Percentiles rank a stretch among this genome's conserved stretches.
phyloP scores from a whole-genome alignment of 1,284 basidiomycete genomes.

The Leccinum cinnamomeum region DNA sequence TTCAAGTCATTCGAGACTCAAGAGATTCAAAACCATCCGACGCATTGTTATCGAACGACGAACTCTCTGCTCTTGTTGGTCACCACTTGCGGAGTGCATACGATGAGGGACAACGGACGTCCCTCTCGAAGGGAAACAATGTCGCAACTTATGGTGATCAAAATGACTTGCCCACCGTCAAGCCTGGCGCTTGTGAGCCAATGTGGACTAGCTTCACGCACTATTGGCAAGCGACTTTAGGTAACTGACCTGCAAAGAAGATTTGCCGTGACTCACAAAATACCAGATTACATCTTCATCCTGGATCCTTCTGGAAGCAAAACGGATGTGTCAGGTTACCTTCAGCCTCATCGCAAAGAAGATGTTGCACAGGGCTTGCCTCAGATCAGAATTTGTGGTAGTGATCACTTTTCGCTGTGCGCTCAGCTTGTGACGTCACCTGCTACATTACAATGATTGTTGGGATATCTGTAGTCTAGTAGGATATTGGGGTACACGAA shows the following conservation, averaged over 20 bases:
- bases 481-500: slow-evolving; percentile 15
- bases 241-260: slow-evolving; percentile 41
- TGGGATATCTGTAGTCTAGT: slow-evolving; percentile 5
- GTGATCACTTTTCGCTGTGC: slow-evolving; percentile 84
- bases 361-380: slow-evolving; percentile 78
- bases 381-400: slow-evolving; percentile 75
- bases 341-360: slow-evolving; percentile 62
- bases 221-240: slow-evolving; percentile 79
- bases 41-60: slow-evolving; percentile 66
- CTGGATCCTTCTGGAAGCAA: slow-evolving; percentile 44
- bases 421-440: slow-evolving; percentile 43
- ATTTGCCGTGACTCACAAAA: slow-evolving; percentile 10
- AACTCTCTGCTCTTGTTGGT: slow-evolving; percentile 58
- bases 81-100: slow-evolving; percentile 56
- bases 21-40: slow-evolving; percentile 62
- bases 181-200: slow-evolving; percentile 66
- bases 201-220: slow-evolving; percentile 80
- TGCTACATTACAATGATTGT: slow-evolving; percentile 9
- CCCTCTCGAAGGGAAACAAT: slow-evolving; percentile 17
- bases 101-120: slow-evolving; percentile 49
- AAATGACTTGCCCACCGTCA: slow-evolving; percentile 38
- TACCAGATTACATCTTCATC: slow-evolving; percentile 84
- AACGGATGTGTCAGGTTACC: slow-evolving; percentile 58
- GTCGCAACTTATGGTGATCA: slow-evolving; percentile 52
- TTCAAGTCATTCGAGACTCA: slow-evolving; percentile 76